phyloP scores from a whole-genome alignment of 1,284 basidiomycete species.

The Gymnopus androsaceus region DNA sequence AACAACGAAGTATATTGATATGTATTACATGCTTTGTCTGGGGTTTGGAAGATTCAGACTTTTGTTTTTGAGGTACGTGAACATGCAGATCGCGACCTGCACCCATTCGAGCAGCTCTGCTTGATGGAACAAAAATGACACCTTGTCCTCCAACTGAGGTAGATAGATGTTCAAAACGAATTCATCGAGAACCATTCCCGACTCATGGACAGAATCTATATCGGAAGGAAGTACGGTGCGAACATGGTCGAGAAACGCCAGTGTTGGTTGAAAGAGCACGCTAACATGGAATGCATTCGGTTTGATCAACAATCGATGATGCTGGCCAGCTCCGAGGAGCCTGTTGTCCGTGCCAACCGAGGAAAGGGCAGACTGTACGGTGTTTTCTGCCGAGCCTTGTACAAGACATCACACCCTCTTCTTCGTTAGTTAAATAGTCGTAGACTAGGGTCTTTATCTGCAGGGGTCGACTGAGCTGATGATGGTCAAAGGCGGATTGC shows the following conservation, averaged over 20 bases:
- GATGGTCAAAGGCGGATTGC: slow-evolving; percentile 2
- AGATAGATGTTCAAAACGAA: slow-evolving; percentile 94
- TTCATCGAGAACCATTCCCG: slow-evolving; percentile 84
- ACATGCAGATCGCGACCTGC: no score
- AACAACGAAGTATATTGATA: no score
- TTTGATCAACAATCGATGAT: slow-evolving; percentile 84
- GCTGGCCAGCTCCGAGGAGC: slow-evolving; percentile 67
- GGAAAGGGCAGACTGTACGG: slow-evolving; percentile 61
- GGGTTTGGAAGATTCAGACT: no score
- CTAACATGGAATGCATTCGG: slow-evolving; percentile 96
- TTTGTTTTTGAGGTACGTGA: no score
- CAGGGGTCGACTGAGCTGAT: neutral
- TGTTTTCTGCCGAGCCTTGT: slow-evolving; percentile 62
- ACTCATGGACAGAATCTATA: slow-evolving; percentile 67
- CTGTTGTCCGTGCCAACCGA: slow-evolving; percentile 71
- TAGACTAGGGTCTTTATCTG: slow-evolving; percentile 86
- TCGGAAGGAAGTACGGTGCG: slow-evolving; percentile 75
- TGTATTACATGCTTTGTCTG: no score
- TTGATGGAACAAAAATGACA: slow-evolving; percentile 84
- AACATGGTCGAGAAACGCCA: slow-evolving; percentile 81
- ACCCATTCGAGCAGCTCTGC: no score
- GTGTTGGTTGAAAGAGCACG: slow-evolving; percentile 90
- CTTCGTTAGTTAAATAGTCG: slow-evolving; percentile 91
- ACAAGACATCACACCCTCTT: slow-evolving; percentile 81
- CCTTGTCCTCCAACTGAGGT: slow-evolving; percentile 94